These are phyloP conservation scores for Fusarium sp. DNA, from an alignment of 2,329 filamentous ascomycete species.

Conservation along the genomic window DNA sequence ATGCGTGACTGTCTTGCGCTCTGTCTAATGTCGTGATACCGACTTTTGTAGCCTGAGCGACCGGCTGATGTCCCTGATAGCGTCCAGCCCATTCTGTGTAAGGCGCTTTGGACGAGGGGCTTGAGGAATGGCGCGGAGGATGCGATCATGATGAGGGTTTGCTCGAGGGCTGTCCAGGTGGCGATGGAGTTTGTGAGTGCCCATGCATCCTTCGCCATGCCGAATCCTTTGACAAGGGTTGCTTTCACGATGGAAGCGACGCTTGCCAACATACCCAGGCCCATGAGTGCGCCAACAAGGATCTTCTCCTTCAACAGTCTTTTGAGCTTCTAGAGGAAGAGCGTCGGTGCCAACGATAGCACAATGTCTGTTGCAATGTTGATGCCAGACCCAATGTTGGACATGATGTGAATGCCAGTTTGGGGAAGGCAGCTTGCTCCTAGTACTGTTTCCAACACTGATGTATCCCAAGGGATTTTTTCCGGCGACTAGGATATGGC, in stretches of 20 bases:
- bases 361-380: conserved; percentile 4
- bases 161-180: conserved; percentile 18
- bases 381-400: not conserved
- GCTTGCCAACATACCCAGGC: conserved; percentile 8
- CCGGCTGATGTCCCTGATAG: conserved; percentile 3
- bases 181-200: conserved; percentile 17
- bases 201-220: conserved; percentile 9
- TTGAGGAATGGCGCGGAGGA: conserved; percentile 15
- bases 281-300: conserved; percentile 9
- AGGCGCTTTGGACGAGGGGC: not conserved
- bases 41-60: not conserved
- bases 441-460: not conserved
- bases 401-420: conserved; percentile 13
- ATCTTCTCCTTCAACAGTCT: conserved; percentile 4
- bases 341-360: not conserved
- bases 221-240: conserved; percentile 13
- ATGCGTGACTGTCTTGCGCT: not conserved
- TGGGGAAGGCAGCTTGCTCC: not conserved
- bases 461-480: too few species aligned
- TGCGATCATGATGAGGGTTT: conserved; percentile 25
- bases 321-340: conserved; percentile 13
- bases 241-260: conserved; percentile 10
- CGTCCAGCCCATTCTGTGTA: conserved; percentile 12
- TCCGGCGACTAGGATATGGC: too few species aligned
- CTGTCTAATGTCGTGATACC: not conserved